Conservation (phyloP, 176 grass and related monocot species). For the Bothriochloa decipiens region DNA sequence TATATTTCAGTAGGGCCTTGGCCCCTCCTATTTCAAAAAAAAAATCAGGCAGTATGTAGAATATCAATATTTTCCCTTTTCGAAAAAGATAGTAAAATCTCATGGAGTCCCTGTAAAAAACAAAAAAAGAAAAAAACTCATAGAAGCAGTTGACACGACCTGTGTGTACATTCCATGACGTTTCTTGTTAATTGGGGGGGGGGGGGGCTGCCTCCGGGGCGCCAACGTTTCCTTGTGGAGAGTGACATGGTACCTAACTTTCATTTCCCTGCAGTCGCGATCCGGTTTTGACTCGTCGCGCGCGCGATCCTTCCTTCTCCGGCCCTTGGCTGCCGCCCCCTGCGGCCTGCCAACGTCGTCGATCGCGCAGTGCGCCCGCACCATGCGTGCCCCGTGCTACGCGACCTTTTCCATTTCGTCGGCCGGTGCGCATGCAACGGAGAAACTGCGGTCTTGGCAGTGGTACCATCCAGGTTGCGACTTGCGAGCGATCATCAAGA, state of each 20-base stretch:
- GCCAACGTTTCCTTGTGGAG: conserved; percentile 34
- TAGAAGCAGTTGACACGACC: not conserved
- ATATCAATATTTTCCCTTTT: no score
- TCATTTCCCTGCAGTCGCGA: not conserved
- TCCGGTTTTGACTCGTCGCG: conserved; percentile 38
- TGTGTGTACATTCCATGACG: no score
- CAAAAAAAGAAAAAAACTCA: no score
- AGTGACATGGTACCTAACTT: conserved; percentile 44
- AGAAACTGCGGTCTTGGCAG: not conserved
- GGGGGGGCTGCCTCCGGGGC: conserved; percentile 38
- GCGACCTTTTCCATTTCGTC: conserved; percentile 24
- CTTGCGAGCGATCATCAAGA: conserved; percentile 1
- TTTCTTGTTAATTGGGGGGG: no score
- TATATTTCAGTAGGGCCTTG: no score
- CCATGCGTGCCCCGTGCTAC: not conserved
- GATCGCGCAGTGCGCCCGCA: conserved; percentile 2
- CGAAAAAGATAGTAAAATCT: no score
- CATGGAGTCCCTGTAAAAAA: no score
- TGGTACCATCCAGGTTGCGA: not conserved
- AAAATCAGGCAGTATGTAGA: no score
- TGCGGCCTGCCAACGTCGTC: not conserved
- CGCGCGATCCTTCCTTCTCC: not conserved
- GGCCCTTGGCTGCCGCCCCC: not conserved
- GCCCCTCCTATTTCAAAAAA: no score
- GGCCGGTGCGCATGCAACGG: not conserved